Base-by-base conservation (phyloP, 257 asterid species). In the Solanum medicagineum region DNA sequence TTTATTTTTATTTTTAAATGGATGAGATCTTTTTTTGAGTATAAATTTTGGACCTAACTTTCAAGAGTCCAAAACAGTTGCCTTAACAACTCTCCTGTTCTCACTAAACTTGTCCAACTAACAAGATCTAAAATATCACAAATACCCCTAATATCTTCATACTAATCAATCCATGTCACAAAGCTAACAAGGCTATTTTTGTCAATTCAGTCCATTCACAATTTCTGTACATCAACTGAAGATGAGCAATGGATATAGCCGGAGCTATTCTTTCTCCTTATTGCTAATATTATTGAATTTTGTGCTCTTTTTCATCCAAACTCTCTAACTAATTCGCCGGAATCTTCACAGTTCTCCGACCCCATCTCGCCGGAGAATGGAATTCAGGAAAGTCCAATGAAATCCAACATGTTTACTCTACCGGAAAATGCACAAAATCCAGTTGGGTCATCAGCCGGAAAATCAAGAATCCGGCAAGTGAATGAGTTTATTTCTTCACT, bases 401-500 rank as follows among this genome's bases (percentile, higher is more conserved):
- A 83, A 70, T 4, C 13, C 82, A 74, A 73, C 65, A 94, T 94
- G 97, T 81, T 10, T 36, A 42, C 79, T 7, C 84, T 16, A 26
- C 14, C 85, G 42, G 62, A 81, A n/a, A 65, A 82, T 42, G 32
- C 17, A 22, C 79, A 53, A 20, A 71, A 65, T 32, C 66, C 26
- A 77, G 16, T 73, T 14, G 73, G 71, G 24, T 79, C 89, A 56
- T 40, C 63, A 73, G 77, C 85, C 20, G 86, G 80, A 68, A 87
- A 85, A 16, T 87, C 90, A 15, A 88, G 86, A 62, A 84, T 91
- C 59, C 87, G 85, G 81, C 90, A 89, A 74, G 89, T 89, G 12
- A 90, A 89, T 86, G 71, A 88, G 68, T 88, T 81, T 4, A 86
- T 92, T 57, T 95, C 97, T 8, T 90, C 98, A 6, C 56, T 96